phyloP scores from a whole-genome alignment of 1,284 basidiomycete genomes.

The Mycosarcoma mackinlayi region DNA sequence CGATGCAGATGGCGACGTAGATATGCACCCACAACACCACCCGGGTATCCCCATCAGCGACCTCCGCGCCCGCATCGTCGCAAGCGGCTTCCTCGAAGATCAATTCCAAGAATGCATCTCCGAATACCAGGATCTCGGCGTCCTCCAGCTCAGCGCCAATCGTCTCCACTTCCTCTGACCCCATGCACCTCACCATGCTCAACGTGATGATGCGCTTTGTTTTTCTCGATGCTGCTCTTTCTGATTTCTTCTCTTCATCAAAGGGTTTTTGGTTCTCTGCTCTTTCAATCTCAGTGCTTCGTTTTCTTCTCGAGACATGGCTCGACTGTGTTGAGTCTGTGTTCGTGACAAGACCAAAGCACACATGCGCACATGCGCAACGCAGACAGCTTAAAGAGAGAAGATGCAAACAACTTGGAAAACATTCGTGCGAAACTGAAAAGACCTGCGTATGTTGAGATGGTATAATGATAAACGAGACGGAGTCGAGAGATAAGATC shows the following conservation, averaged over 20 bases:
- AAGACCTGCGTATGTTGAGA: not conserved
- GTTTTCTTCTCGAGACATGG: too few relatives aligned
- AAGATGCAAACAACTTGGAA: too few relatives aligned
- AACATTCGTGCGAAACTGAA: not conserved
- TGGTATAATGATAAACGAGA: not conserved
- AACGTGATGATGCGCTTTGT: not conserved
- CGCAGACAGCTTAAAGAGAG: too few relatives aligned
- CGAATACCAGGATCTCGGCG: conserved; percentile 45
- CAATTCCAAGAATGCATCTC: conserved; percentile 49
- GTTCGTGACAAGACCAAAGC: not conserved
- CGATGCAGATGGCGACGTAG: conserved; percentile 7
- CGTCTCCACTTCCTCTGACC: conserved; percentile 24
- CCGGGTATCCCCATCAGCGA: conserved; percentile 9
- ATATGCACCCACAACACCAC: conserved; percentile 2
- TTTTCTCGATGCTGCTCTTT: not conserved
- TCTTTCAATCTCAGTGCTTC: too few relatives aligned
- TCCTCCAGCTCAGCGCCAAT: conserved; percentile 25
- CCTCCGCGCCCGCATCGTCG: conserved; percentile 27
- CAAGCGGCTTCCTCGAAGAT: conserved; percentile 47
- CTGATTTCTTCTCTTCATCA: too few relatives aligned
- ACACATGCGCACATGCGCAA: too few relatives aligned
- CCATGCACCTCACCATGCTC: too few relatives aligned
- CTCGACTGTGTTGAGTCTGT: too few relatives aligned
- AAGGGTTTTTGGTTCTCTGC: too few relatives aligned
- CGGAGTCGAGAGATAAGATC: too few relatives aligned